Percentiles rank a stretch among this genome's conserved stretches.
Conservation (phyloP, 2,329 filamentous ascomycete genomes). For the Trichoderma hamatum region DNA sequence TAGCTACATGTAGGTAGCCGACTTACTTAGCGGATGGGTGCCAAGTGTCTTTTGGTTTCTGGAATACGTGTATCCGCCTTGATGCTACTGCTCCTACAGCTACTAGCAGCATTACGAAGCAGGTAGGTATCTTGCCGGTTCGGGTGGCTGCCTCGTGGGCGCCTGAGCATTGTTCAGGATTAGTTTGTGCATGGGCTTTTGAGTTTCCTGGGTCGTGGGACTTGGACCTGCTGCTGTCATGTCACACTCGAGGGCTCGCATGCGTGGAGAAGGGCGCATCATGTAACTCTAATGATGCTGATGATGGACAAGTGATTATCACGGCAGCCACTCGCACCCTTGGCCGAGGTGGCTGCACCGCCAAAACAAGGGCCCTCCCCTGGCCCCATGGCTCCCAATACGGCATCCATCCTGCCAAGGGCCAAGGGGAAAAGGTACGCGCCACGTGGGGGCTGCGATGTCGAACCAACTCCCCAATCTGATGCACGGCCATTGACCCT, state of each 20-base stretch:
- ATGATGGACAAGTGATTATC: constrained; percentile 5
- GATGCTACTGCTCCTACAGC: background rate
- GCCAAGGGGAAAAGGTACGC: constrained; percentile 17
- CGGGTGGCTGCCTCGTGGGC: background rate
- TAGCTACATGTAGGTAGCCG: background rate
- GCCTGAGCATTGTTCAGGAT: background rate
- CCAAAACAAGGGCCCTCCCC: background rate
- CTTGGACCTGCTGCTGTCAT: background rate
- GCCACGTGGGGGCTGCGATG: constrained; percentile 22
- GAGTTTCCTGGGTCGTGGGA: background rate
- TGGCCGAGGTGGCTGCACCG: background rate
- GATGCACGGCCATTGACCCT: constrained; percentile 5
- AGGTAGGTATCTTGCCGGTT: background rate
- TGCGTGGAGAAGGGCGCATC: constrained; percentile 18
- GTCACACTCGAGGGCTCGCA: constrained; percentile 1
- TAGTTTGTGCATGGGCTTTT: background rate
- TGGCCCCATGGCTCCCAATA: constrained; percentile 13
- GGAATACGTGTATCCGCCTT: background rate
- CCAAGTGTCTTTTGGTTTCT: background rate
- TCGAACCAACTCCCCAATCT: constrained; percentile 19
- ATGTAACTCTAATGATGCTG: constrained; percentile 20
- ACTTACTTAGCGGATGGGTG: too few species aligned
- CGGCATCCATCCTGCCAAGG: constrained; percentile 25
- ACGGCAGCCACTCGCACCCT: background rate
- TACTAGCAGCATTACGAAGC: background rate